Evolutionary conservation across 495 filamentous ascomycete genomes (phyloP).

Genomic region (Penicillium mononematosum): DNA sequence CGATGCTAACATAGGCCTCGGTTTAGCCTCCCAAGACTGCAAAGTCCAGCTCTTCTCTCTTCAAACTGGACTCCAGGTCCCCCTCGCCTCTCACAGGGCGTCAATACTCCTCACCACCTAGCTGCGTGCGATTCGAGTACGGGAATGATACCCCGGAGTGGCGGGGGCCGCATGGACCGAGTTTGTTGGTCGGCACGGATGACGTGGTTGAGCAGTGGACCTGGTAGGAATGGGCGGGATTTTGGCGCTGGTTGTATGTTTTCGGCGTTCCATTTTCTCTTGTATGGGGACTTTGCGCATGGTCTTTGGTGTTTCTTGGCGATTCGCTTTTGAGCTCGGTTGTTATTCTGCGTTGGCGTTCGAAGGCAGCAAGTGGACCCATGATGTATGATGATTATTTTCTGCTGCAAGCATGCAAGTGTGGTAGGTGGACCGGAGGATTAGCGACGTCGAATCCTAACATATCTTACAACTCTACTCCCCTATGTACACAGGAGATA

Average conservation of each 20-base stretch:
- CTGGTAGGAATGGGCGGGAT: conserved; percentile 27
- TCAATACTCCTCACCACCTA: conserved; percentile 30
- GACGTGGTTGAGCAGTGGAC: conserved; percentile 40
- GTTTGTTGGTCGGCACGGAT: conserved; percentile 36
- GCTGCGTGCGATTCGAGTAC: conserved; percentile 38
- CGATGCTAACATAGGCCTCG: background rate
- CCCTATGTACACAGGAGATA: background rate
- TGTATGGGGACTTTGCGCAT: background rate
- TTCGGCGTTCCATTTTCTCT: background rate
- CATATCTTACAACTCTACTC: too few relatives aligned
- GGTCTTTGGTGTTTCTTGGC: background rate
- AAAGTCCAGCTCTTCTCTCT: conserved; percentile 44
- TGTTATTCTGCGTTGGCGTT: background rate
- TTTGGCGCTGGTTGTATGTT: background rate
- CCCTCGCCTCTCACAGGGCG: conserved; percentile 32
- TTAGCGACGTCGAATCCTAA: background rate
- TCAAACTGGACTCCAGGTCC: conserved; percentile 34
- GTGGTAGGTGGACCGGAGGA: background rate
- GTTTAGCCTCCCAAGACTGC: conserved; percentile 31
- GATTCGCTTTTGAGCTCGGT: background rate
- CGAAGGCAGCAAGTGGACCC: background rate
- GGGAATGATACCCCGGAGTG: conserved; percentile 19
- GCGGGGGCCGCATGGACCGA: conserved; percentile 36
- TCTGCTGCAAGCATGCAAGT: background rate
- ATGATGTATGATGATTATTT: background rate